A percentile compares a stretch with the other conserved stretches of the same genome.
These are phyloP conservation scores for Diaporthe ampelina DNA, from an alignment of 2,329 filamentous ascomycete species.

Conservation along the genomic window DNA sequence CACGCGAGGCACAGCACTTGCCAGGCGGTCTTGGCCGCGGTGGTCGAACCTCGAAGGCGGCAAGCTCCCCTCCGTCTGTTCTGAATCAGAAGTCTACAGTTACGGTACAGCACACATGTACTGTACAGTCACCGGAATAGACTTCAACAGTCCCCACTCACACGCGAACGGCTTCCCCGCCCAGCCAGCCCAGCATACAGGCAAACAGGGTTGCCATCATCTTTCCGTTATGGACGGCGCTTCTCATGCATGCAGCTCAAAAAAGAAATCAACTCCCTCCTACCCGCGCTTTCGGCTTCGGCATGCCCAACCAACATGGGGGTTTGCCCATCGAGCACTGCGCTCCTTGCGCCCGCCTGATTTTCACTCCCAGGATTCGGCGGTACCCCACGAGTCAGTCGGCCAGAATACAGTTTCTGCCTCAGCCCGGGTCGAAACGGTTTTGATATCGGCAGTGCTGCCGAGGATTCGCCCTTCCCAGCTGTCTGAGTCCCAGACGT, in stretches of 20 bases:
- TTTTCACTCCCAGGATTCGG: slow-evolving; percentile 7
- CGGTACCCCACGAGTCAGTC: slow-evolving; percentile 27
- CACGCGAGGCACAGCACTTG: background rate
- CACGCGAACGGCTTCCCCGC: slow-evolving; percentile 37
- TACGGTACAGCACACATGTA: slow-evolving; percentile 4
- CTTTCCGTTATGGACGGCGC: slow-evolving; percentile 36
- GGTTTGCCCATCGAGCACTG: slow-evolving; percentile 32
- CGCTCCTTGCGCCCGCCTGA: slow-evolving; percentile 13
- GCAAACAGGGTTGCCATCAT: slow-evolving; percentile 27
- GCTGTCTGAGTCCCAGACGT: background rate
- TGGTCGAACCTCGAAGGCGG: slow-evolving; percentile 1
- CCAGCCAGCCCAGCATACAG: background rate
- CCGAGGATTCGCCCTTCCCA: slow-evolving; percentile 1
- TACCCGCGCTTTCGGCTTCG: slow-evolving; percentile 15
- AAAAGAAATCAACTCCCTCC: slow-evolving; percentile 11
- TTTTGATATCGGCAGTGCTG: slow-evolving; percentile 4
- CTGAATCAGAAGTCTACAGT: slow-evolving; percentile 23
- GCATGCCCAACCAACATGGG: slow-evolving; percentile 21
- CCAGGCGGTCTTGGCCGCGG: slow-evolving; percentile 1
- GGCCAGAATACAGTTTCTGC: slow-evolving; percentile 20
- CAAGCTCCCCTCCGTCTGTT: slow-evolving; percentile 16
- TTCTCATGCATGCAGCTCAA: slow-evolving; percentile 37
- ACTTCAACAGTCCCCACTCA: slow-evolving; percentile 32
- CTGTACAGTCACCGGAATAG: slow-evolving; percentile 15
- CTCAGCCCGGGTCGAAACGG: slow-evolving; percentile 27